These are phyloP conservation scores for Globisporangium lucens DNA, from an alignment of 352 stramenopile species.

Conservation along the genomic window DNA sequence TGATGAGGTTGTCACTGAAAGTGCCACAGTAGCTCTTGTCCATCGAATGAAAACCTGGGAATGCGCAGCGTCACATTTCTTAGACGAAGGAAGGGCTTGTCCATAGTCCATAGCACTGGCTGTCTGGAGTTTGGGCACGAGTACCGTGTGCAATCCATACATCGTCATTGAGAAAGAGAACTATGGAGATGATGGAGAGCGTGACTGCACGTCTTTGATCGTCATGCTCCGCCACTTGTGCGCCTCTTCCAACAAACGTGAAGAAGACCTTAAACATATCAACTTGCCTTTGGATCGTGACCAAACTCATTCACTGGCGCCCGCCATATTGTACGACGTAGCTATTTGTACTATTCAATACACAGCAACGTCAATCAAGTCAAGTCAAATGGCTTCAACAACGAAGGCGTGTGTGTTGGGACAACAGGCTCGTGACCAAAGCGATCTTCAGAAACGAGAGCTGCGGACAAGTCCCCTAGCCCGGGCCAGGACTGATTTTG, in stretches of 20 bases:
- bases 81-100: neutral
- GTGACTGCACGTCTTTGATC: neutral
- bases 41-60: constrained; percentile 1
- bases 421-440: too few species aligned
- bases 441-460: too few species aligned
- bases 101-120: neutral
- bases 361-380: neutral
- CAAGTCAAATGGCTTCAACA: neutral
- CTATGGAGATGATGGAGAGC: neutral
- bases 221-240: neutral
- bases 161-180: neutral
- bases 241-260: neutral
- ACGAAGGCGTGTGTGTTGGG: too few species aligned
- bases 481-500: too few species aligned
- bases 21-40: neutral
- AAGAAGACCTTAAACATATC: neutral
- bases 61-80: neutral
- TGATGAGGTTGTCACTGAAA: neutral
- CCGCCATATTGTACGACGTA: neutral
- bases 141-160: neutral
- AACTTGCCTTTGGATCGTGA: neutral
- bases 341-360: neutral
- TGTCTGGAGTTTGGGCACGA: neutral
- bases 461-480: too few species aligned
- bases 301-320: neutral